Percentiles rank a stretch among this genome's conserved stretches.
Conservation (phyloP, 148 eudicot species). For the Polygonum aviculare region DNA sequence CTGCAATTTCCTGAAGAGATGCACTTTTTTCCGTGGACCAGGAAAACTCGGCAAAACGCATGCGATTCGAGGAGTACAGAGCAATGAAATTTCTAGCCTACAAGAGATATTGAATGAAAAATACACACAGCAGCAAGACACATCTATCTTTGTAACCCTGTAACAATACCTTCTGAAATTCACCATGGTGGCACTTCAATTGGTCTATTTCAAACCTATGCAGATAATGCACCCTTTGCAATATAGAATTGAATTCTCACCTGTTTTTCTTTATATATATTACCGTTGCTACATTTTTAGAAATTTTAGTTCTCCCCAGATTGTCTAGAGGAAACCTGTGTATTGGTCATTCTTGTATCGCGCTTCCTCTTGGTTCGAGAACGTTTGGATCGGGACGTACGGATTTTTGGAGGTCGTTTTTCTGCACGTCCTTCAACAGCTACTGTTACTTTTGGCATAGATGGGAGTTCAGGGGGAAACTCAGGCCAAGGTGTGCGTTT, state of each 20-base stretch:
- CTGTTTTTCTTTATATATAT: background rate
- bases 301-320: slow-evolving; percentile 24
- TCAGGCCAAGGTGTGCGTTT: slow-evolving; percentile 98
- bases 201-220: background rate
- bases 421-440: slow-evolving; percentile 34
- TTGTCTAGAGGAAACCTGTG: slow-evolving; percentile 29
- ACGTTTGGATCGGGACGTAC: slow-evolving; percentile 43
- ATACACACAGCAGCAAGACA: slow-evolving; percentile 5
- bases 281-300: background rate
- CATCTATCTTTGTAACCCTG: background rate
- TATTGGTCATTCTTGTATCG: slow-evolving; percentile 40
- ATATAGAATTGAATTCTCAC: background rate
- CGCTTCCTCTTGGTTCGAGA: slow-evolving; percentile 59
- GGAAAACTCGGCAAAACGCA: background rate
- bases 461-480: slow-evolving; percentile 61
- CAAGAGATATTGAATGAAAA: background rate
- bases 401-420: slow-evolving; percentile 51
- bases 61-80: background rate
- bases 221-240: background rate
- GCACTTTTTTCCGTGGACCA: background rate
- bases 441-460: slow-evolving; percentile 28
- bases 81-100: background rate
- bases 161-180: background rate
- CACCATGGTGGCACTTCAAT: slow-evolving; percentile 3
- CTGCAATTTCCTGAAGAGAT: background rate